Conservation (phyloP, 2,329 filamentous ascomycete species). For the Pseudogymnoascus sp. region DNA sequence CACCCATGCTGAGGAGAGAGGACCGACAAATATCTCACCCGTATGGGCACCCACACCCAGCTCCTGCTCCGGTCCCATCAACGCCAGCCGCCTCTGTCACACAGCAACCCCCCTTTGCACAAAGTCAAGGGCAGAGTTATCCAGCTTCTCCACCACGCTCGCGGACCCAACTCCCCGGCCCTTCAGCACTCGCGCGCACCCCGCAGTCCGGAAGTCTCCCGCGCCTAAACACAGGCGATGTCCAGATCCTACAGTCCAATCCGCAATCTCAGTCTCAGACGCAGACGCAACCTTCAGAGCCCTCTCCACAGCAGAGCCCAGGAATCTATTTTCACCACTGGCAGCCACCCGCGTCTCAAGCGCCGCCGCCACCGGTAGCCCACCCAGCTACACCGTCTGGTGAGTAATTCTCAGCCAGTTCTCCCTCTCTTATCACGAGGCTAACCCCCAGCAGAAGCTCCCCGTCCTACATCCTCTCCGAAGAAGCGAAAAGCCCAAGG, state of each 20-base stretch:
- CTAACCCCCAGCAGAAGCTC: slow-evolving; percentile 32
- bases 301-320: slow-evolving; percentile 9
- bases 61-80: slow-evolving; percentile 25
- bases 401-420: slow-evolving; percentile 41
- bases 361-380: slow-evolving; percentile 45
- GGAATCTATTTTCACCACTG: slow-evolving; percentile 83
- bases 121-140: slow-evolving; percentile 24
- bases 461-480: slow-evolving; percentile 60
- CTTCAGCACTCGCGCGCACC: slow-evolving; percentile 22
- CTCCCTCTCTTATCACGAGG: slow-evolving; percentile 32
- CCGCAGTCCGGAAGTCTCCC: slow-evolving; percentile 30
- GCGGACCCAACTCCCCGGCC: slow-evolving; percentile 22
- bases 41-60: slow-evolving; percentile 21
- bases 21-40: slow-evolving; percentile 31
- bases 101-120: slow-evolving; percentile 11
- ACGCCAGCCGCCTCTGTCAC: slow-evolving; percentile 22
- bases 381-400: slow-evolving; percentile 67
- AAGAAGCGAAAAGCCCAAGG: slow-evolving; percentile 74
- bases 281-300: slow-evolving; percentile 22
- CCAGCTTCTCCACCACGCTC: slow-evolving; percentile 28
- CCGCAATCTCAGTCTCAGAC: slow-evolving; percentile 12
- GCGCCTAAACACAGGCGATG: slow-evolving; percentile 35
- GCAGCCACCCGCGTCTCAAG: slow-evolving; percentile 68
- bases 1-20: slow-evolving; percentile 48
- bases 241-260: slow-evolving; percentile 29